Base-by-base conservation (phyloP, 2,329 filamentous ascomycete species). In the Fusarium sp. region DNA sequence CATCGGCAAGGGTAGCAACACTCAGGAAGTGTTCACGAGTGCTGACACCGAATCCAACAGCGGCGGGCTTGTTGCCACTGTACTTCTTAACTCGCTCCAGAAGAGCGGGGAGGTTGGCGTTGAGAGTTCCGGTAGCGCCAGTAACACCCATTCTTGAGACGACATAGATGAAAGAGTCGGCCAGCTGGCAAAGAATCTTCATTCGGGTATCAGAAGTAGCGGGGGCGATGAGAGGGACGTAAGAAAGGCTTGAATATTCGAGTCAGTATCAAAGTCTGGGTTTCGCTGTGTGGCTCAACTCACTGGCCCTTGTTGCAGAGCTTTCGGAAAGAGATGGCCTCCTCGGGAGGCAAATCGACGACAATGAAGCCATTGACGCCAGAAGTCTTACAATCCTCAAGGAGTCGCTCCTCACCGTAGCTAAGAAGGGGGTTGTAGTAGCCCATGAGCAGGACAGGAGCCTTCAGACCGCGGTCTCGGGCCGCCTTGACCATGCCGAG, bases 161-260 rank as follows among this genome's bases (percentile, higher is more conserved):
- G 70, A 99, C 95, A 82, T 99, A 99, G 84, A 99, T 97, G 86
- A 98, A 99, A 5, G 95, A 98, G 84, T 98, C 96, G 80, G 96
- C 96, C 72, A 99, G 96, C 82, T 94, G 92, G 89, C 96, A 99
- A 14, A 99, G 92, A 44, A 98, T 89, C 85, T 94, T 96, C 95
- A 99, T 98, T 79, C 96, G 93, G 74, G 91, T 88, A 77, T 98
- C 95, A 8, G 95, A 98, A 2, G 96, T 98, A 12, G 95, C 91
- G 8, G 96, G 96, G 1, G 96, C 96, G 77, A 99, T 98, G 62
- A 99, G 88, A n/a, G 96, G 96, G 16, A 99, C 93, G 81, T 98
- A 99, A 7, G 95, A 98, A 36, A 99, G 90, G 29, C 92, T 93
- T 51, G n/a, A 12, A 10, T 10, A 14, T 7, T 22, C 6, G 44